Percentiles rank a stretch among this genome's conserved stretches.
Conservation (phyloP, 441 rosid species). For the Erysimum cheiri region DNA sequence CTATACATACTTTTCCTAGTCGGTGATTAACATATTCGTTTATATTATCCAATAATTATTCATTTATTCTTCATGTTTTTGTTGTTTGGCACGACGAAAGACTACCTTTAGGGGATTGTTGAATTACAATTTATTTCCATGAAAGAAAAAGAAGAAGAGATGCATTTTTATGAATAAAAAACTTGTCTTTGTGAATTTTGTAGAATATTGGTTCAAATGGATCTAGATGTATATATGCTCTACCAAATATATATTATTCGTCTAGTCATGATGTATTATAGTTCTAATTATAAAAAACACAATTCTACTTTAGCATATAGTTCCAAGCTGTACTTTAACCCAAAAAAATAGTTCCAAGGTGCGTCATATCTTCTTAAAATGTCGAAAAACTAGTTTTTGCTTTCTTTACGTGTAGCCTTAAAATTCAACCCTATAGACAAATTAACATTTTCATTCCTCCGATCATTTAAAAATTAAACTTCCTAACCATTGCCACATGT, state of each 20-base stretch:
- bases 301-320: not conserved
- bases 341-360: too few species aligned
- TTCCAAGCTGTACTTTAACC: too few species aligned
- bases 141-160: not conserved
- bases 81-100: not conserved
- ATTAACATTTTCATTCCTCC: too few species aligned
- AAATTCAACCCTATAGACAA: too few species aligned
- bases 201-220: not conserved
- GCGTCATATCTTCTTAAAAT: too few species aligned
- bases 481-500: too few species aligned
- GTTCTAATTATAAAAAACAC: not conserved
- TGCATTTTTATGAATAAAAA: not conserved
- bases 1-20: not conserved
- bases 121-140: not conserved
- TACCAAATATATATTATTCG: not conserved
- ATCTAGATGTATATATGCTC: not conserved
- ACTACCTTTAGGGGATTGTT: not conserved
- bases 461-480: too few species aligned
- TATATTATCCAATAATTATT: slow-evolving; percentile 2
- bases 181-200: not conserved
- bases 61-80: not conserved
- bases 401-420: not conserved
- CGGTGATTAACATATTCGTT: slow-evolving; percentile 14
- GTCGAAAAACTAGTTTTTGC: too few species aligned
- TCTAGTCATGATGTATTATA: not conserved